Percentiles rank a stretch among this genome's conserved stretches.
Evolutionary conservation across 2,329 filamentous ascomycete species (phyloP).

Genomic region (Thielaviopsis euricoi): DNA sequence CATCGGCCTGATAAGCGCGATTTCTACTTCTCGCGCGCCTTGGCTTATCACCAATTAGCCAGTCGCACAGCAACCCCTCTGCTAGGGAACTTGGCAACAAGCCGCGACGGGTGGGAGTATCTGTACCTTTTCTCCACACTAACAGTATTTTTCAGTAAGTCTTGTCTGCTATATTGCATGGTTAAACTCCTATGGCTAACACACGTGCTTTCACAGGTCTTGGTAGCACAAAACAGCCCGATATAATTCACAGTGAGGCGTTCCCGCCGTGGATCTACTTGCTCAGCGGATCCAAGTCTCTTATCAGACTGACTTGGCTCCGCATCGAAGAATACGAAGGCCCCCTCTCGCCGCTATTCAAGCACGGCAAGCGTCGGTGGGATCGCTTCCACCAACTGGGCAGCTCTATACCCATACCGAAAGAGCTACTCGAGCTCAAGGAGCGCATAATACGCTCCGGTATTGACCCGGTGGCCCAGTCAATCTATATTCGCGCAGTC

Average conservation of each 20-base stretch:
- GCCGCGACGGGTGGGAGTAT: slow-evolving; percentile 15
- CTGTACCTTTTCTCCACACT: slow-evolving; percentile 18
- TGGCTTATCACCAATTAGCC: slow-evolving; percentile 18
- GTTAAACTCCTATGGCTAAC: not conserved
- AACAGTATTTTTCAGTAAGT: slow-evolving; percentile 20
- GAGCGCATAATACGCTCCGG: slow-evolving; percentile 7
- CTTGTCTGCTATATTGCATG: not conserved
- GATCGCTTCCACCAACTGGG: slow-evolving; percentile 9
- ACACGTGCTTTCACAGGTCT: slow-evolving; percentile 11
- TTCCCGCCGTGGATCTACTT: slow-evolving; percentile 21
- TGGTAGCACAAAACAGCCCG: slow-evolving; percentile 17
- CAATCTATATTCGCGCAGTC: slow-evolving; percentile 1
- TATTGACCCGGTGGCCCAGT: not conserved
- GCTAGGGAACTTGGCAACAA: slow-evolving; percentile 15
- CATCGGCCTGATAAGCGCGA: slow-evolving; percentile 8
- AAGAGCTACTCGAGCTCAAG: slow-evolving; percentile 7
- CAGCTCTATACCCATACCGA: not conserved
- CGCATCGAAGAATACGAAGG: slow-evolving; percentile 13
- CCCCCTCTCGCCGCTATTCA: slow-evolving; percentile 14
- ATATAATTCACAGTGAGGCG: slow-evolving; percentile 18
- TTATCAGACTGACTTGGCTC: slow-evolving; percentile 13
- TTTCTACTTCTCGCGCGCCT: slow-evolving; percentile 11
- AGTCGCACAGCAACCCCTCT: slow-evolving; percentile 16
- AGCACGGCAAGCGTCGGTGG: slow-evolving; percentile 16
- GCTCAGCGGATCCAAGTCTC: slow-evolving; percentile 17